Conservation (phyloP, 805 yeast species). For the Candida sanyiensis region DNA sequence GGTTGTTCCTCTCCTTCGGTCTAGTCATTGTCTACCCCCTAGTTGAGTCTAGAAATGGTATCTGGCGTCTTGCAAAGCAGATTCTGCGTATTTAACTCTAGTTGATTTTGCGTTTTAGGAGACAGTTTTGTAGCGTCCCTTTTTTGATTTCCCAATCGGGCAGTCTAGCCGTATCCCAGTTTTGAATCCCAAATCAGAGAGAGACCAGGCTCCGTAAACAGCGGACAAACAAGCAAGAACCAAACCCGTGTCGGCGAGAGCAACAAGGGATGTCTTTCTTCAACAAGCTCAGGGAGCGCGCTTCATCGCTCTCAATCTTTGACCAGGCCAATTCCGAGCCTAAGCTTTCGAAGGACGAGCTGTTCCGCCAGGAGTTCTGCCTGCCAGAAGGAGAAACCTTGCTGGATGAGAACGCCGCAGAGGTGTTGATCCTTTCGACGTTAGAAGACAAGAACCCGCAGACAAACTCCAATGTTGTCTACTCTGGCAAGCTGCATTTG, state of each 20-base stretch:
- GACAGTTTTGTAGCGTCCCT: neutral
- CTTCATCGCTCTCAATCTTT: slow-evolving; percentile 37
- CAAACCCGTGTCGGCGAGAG: too few relatives aligned
- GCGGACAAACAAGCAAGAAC: neutral
- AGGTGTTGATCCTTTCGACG: slow-evolving; percentile 36
- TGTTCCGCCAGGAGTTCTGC: slow-evolving; percentile 57
- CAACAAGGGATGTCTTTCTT: slow-evolving; percentile 49
- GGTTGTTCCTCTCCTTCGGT: slow-evolving; percentile 32
- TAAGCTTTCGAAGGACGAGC: slow-evolving; percentile 61
- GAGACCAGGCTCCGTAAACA: neutral
- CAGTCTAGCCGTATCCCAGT: slow-evolving; percentile 8
- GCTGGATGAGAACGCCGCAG: slow-evolving; percentile 63
- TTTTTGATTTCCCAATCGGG: slow-evolving; percentile 7
- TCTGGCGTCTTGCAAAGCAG: slow-evolving; percentile 7
- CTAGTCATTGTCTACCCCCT: slow-evolving; percentile 30
- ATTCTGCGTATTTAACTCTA: slow-evolving; percentile 2
- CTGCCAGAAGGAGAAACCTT: slow-evolving; percentile 69
- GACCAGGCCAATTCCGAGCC: slow-evolving; percentile 32
- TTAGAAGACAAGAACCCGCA: slow-evolving; percentile 17
- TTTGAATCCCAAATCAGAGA: too few relatives aligned
- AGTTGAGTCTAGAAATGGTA: slow-evolving; percentile 23
- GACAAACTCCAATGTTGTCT: slow-evolving; percentile 28
- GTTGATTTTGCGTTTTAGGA: neutral
- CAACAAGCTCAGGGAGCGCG: slow-evolving; percentile 39
- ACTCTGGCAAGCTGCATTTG: slow-evolving; percentile 63